These are phyloP conservation scores for Lactarius hatsudake DNA, from an alignment of 768 basidiomycete species.

Conservation along the genomic window DNA sequence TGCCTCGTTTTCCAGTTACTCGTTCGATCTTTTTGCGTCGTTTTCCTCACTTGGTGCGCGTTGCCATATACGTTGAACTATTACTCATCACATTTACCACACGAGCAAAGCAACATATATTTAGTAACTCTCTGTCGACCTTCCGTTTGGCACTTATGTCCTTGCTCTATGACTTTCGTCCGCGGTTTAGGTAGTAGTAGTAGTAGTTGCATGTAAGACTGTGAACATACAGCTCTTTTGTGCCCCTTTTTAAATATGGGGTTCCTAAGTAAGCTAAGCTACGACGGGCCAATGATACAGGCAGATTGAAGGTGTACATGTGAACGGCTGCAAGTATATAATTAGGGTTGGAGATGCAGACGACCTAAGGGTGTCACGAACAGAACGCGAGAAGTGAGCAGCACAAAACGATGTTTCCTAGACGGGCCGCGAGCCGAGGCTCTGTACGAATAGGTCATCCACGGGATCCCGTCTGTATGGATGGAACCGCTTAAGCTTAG, in stretches of 20 bases:
- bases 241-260: background rate
- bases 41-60: background rate
- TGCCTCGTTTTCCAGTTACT: conserved; percentile 7
- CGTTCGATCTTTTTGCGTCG: background rate
- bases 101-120: conserved; percentile 10
- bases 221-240: conserved; percentile 20
- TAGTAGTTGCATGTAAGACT: conserved; percentile 14
- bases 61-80: conserved; percentile 21
- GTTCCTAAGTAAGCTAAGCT: conserved; percentile 10
- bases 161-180: conserved; percentile 9
- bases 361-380: conserved; percentile 5
- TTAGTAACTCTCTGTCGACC: conserved; percentile 1
- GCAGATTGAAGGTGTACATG: conserved; percentile 18
- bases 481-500: conserved; percentile 50
- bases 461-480: conserved; percentile 58
- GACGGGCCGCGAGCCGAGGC: conserved; percentile 8
- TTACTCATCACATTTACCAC: conserved; percentile 17
- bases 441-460: conserved; percentile 56
- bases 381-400: background rate
- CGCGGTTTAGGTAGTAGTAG: conserved; percentile 3
- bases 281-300: conserved; percentile 2
- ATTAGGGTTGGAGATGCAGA: conserved; percentile 5
- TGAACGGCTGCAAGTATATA: conserved; percentile 9
- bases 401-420: conserved; percentile 1
- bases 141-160: background rate